Evolutionary conservation across 2,329 filamentous ascomycete species (phyloP), one percentile per base, ranked within the genome.

Genomic region (Colletotrichum sublineola): DNA sequence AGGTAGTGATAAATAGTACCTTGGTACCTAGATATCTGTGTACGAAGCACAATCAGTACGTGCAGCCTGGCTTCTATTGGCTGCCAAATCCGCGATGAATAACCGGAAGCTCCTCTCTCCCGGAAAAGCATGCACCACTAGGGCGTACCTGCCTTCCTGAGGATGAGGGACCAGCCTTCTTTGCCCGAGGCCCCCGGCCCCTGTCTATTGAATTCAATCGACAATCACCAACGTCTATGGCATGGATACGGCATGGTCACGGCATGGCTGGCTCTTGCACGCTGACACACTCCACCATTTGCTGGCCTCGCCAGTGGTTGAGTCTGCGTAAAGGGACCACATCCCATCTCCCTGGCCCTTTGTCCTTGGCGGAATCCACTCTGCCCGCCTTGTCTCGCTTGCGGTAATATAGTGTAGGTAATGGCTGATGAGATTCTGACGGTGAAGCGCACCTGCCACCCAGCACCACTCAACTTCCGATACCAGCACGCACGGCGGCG

Each of bases 281-380:
- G 67, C 63, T 65, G 67, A 57, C 31, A 52, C 53, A 38, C 61
- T 44, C 58, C 60, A 46, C 46, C 40, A 7, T 20, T 57, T 68
- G 20, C 68, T 52, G 56, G 50, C 31, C 44, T 38, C 18, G 33
- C 42, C 42, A 68, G 52, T 71, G 69, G 69, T 46, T 61, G 52
- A 20, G 31, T 48, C 66, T 68, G 50, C 24, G 64, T 15, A 60
- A 33, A 67, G 55, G 64, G 64, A 36, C 48, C 55, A n/a, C 55
- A 29, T 36, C n/a, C n/a, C 24, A 46, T 42, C 60, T n/a, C 40
- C 42, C 11, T 24, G 9, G 3, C 42, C 42, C 42, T 31, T 33
- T 36, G 29, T 29, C n/a, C 40, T 29, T 60, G 33, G 46, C 33
- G 9, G 48, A 48, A 57, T 64, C 67, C 67, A 57, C 55, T 29